A percentile compares a stretch with the other conserved stretches of the same genome.
These are phyloP conservation scores for Dionaea muscipula DNA, from an alignment of 179 eudicot species.

Conservation along the genomic window DNA sequence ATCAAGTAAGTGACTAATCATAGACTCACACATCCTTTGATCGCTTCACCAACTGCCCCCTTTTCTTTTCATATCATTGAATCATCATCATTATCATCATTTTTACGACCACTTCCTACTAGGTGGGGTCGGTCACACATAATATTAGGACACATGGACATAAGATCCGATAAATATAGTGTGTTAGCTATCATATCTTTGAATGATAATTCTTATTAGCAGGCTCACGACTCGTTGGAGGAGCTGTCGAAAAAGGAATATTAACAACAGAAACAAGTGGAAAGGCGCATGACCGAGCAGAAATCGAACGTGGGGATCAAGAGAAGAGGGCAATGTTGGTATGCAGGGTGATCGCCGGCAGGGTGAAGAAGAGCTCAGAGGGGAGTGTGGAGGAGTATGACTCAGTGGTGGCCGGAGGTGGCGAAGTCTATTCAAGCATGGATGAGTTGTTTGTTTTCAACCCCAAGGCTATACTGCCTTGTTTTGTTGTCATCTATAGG, in stretches of 20 bases:
- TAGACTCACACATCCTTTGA: too few relatives aligned
- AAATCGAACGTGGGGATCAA: constrained; percentile 17
- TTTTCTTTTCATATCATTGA: too few relatives aligned
- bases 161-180: too few relatives aligned
- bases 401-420: constrained; percentile 52
- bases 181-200: too few relatives aligned
- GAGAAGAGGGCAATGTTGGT: constrained; percentile 80
- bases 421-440: constrained; percentile 64
- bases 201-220: too few relatives aligned
- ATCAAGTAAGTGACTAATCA: neutral
- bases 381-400: constrained; percentile 37
- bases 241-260: constrained; percentile 33
- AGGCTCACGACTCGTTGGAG: constrained; percentile 5
- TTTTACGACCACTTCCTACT: too few relatives aligned
- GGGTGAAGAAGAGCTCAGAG: constrained; percentile 48
- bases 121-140: too few relatives aligned
- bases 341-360: constrained; percentile 80
- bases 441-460: constrained; percentile 81
- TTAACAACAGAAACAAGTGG: constrained; percentile 86
- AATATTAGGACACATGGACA: too few relatives aligned
- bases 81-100: too few relatives aligned
- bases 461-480: constrained; percentile 85
- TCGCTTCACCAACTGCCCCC: too few relatives aligned
- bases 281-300: constrained; percentile 56
- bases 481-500: constrained; percentile 80